Evolutionary conservation across 495 filamentous ascomycete species (phyloP).

Genomic region (Haplographium delicatum): DNA sequence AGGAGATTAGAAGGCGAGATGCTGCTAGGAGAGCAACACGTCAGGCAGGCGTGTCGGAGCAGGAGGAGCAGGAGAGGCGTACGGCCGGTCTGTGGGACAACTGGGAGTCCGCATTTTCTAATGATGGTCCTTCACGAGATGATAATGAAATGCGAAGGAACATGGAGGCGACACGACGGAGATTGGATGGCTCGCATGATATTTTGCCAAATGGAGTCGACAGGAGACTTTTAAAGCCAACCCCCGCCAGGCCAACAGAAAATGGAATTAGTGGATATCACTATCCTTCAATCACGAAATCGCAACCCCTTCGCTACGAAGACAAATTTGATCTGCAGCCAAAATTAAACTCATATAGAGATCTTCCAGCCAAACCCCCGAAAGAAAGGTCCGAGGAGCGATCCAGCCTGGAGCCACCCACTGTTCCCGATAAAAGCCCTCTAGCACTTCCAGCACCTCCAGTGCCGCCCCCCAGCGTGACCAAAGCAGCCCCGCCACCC

Average conservation of each 20-base stretch:
- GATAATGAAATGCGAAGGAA: constrained; percentile 43
- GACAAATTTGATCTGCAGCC: constrained; percentile 9
- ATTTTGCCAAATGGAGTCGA: constrained; percentile 8
- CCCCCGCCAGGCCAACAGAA: constrained; percentile 5
- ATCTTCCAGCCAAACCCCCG: constrained; percentile 40
- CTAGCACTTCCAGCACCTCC: background rate
- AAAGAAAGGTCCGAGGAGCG: constrained; percentile 29
- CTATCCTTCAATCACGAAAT: constrained; percentile 46
- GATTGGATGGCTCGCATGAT: constrained; percentile 33
- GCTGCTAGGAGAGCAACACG: constrained; percentile 37
- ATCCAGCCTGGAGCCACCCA: background rate
- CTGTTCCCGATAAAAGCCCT: constrained; percentile 27
- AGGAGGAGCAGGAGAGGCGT: constrained; percentile 47
- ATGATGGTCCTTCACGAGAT: constrained; percentile 15
- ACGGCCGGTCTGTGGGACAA: constrained; percentile 60
- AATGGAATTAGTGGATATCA: constrained; percentile 30
- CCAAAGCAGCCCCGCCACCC: constrained; percentile 20
- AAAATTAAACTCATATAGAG: constrained; percentile 7
- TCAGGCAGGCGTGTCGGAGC: constrained; percentile 49
- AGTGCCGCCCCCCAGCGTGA: constrained; percentile 15
- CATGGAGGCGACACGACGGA: constrained; percentile 42
- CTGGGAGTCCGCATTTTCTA: constrained; percentile 34
- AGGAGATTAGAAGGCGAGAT: constrained; percentile 61
- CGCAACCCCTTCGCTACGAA: constrained; percentile 38
- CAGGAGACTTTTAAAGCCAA: constrained; percentile 9